These are phyloP conservation scores for Vishniacozyma victoriae DNA, from an alignment of 768 basidiomycete genomes.

Conservation along the genomic window DNA sequence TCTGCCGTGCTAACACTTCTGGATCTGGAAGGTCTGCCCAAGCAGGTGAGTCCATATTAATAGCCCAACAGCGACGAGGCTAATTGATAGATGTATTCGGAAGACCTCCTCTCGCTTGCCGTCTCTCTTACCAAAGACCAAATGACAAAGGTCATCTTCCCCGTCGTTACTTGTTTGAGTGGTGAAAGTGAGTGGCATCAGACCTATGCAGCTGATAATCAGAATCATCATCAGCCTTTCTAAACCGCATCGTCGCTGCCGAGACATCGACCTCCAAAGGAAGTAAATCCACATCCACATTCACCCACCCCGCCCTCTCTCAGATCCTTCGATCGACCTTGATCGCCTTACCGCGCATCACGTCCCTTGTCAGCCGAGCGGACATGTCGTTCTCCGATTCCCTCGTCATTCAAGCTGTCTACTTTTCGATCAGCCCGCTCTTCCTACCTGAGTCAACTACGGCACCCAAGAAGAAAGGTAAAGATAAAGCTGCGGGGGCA, in stretches of 20 bases:
- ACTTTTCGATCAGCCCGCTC: constrained; percentile 88
- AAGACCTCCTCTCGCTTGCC: constrained; percentile 80
- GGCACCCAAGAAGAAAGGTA: constrained; percentile 55
- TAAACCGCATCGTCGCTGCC: constrained; percentile 15
- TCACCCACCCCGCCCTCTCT: constrained; percentile 25
- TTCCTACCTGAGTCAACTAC: constrained; percentile 81
- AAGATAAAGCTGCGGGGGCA: constrained; percentile 59
- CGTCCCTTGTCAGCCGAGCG: constrained; percentile 64
- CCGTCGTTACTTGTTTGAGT: constrained; percentile 65
- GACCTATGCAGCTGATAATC: background rate
- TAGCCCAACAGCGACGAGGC: background rate
- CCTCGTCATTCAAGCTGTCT: constrained; percentile 86
- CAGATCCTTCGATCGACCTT: constrained; percentile 64
- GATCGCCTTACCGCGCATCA: constrained; percentile 67
- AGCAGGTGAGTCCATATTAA: constrained; percentile 60
- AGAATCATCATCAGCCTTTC: constrained; percentile 31
- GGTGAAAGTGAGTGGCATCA: constrained; percentile 25
- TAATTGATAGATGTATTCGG: constrained; percentile 71
- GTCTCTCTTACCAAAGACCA: constrained; percentile 71
- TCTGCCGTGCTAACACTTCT: constrained; percentile 66
- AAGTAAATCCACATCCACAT: constrained; percentile 6
- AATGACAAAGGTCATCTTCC: constrained; percentile 72
- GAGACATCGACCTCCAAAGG: constrained; percentile 13
- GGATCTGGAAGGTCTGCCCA: constrained; percentile 70
- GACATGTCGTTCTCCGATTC: constrained; percentile 74